Evolutionary conservation across 1,284 basidiomycete species (phyloP).

Genomic region (Bjerkandera adusta): DNA sequence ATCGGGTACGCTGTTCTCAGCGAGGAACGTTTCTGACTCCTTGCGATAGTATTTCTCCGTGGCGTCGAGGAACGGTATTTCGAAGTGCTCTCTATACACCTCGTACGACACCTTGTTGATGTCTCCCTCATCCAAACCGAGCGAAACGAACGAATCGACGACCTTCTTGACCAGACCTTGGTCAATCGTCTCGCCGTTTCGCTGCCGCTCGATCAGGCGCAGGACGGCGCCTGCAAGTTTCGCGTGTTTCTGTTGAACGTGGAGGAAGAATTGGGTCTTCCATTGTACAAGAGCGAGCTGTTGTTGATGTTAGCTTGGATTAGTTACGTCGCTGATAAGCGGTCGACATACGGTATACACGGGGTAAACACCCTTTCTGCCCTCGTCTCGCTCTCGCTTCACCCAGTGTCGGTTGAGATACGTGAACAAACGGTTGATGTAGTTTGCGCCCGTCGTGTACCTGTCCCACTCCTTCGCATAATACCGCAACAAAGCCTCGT

Average conservation of each 20-base stretch:
- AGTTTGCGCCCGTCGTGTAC: conserved; percentile 95
- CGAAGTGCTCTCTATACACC: conserved; percentile 92
- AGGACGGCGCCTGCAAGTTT: conserved; percentile 90
- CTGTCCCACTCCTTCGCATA: conserved; percentile 95
- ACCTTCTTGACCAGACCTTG: conserved; percentile 94
- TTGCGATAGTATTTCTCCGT: conserved; percentile 92
- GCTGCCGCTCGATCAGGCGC: conserved; percentile 87
- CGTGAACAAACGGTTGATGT: conserved; percentile 93
- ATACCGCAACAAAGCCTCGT: conserved; percentile 87
- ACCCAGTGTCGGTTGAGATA: conserved; percentile 99
- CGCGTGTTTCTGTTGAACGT: conserved; percentile 77
- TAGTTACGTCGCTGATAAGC: neutral
- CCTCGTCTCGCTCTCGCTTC: conserved; percentile 97
- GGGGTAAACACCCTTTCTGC: conserved; percentile 91
- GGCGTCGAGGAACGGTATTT: conserved; percentile 83
- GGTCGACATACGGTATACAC: conserved; percentile 85
- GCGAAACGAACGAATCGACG: conserved; percentile 94
- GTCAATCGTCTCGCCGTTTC: conserved; percentile 94
- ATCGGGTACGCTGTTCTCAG: conserved; percentile 90
- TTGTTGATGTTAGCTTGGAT: neutral
- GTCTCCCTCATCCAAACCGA: conserved; percentile 92
- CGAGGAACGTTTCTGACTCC: conserved; percentile 90
- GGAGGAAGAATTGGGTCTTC: conserved; percentile 90
- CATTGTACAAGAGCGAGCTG: conserved; percentile 95
- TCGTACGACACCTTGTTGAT: conserved; percentile 92